Evolutionary conservation across 306 rosid genomes (phyloP).

Genomic region (Sophora flavescens): DNA sequence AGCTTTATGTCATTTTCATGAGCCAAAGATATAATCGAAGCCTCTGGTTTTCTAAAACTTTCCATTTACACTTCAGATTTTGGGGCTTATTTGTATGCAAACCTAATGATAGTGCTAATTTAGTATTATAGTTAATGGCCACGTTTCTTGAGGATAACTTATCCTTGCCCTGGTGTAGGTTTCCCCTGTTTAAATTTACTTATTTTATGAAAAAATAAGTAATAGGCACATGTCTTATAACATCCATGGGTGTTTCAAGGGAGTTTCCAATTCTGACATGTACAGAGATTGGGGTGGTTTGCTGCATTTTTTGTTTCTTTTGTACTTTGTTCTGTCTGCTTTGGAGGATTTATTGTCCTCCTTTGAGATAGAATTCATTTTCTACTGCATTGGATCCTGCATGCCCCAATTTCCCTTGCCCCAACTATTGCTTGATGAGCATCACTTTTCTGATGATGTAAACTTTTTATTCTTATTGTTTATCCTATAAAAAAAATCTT

Average conservation of each 20-base stretch:
- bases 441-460: not conserved
- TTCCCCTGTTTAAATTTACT: not conserved
- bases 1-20: not conserved
- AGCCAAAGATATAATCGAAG: not conserved
- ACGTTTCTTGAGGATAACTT: not conserved
- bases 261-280: not conserved
- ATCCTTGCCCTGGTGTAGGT: not conserved
- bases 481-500: not conserved
- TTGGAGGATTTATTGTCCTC: not conserved
- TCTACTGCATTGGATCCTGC: not conserved
- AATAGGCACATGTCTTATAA: not conserved
- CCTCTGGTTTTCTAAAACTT: not conserved
- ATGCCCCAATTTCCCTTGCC: not conserved
- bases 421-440: not conserved
- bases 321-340: constrained; percentile 3
- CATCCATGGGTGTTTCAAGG: not conserved
- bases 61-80: not conserved
- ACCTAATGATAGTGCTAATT: not conserved
- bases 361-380: not conserved
- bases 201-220: not conserved
- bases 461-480: not conserved
- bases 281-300: not conserved
- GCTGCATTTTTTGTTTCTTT: not conserved
- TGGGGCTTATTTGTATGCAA: not conserved
- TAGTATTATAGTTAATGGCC: not conserved